phyloP scores from a whole-genome alignment of 2,329 filamentous ascomycete genomes.

The Apiospora kogelbergensis region DNA sequence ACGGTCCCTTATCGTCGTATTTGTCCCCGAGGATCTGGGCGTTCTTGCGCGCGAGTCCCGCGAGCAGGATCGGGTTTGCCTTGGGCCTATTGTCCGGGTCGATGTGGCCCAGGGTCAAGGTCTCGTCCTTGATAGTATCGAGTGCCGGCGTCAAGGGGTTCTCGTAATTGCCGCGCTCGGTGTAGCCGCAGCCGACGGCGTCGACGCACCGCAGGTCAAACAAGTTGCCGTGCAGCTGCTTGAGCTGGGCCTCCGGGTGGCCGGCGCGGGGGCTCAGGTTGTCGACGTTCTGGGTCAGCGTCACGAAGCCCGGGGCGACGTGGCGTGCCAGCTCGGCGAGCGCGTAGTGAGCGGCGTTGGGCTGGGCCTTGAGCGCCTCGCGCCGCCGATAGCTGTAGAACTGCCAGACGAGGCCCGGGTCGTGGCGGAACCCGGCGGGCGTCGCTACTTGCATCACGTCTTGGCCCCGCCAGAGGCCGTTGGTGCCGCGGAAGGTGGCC shows the following conservation, averaged over 20 bases:
- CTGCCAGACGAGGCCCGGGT: constrained; percentile 69
- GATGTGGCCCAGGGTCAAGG: constrained; percentile 17
- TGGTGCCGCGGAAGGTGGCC: constrained; percentile 63
- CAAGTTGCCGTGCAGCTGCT: constrained; percentile 64
- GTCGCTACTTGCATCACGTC: constrained; percentile 61
- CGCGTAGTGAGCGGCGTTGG: constrained; percentile 65
- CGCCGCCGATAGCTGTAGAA: constrained; percentile 67
- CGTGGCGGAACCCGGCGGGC: constrained; percentile 56
- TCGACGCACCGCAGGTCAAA: constrained; percentile 63
- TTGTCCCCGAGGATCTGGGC: constrained; percentile 57
- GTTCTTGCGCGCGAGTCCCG: constrained; percentile 34
- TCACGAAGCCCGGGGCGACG: constrained; percentile 51
- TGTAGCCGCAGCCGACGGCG: constrained; percentile 55
- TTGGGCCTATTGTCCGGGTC: constrained; percentile 13
- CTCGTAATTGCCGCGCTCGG: constrained; percentile 54
- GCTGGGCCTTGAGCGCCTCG: constrained; percentile 61
- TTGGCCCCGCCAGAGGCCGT: constrained; percentile 64
- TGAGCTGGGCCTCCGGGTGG: constrained; percentile 56
- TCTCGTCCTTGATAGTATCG: constrained; percentile 46
- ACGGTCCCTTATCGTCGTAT: constrained; percentile 32
- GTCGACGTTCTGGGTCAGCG: constrained; percentile 68
- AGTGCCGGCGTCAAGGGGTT: constrained; percentile 65
- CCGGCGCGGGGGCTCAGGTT: constrained; percentile 55
- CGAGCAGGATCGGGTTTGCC: constrained; percentile 19
- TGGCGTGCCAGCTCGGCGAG: constrained; percentile 59